phyloP scores from a whole-genome alignment of 768 basidiomycete species.

The Hemileccinum rubropunctum region DNA sequence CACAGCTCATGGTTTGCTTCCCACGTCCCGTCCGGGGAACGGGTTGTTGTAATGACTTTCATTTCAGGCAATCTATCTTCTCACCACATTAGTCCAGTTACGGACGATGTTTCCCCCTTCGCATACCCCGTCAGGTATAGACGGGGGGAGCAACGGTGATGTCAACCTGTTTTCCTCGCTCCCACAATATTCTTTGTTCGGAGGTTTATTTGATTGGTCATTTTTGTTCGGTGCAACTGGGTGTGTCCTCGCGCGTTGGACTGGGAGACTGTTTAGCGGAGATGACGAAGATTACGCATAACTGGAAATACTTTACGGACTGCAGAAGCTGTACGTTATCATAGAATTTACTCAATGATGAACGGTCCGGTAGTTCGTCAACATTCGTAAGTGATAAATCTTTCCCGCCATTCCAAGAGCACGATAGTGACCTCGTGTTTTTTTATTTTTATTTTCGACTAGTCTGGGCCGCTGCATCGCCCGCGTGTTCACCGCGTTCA shows the following conservation, averaged over 20 bases:
- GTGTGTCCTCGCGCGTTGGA: conserved; percentile 55
- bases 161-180: conserved; percentile 68
- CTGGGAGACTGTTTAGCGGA: conserved; percentile 32
- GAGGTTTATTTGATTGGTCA: conserved; percentile 68
- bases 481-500: neutral
- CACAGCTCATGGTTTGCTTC: conserved; percentile 73
- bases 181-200: conserved; percentile 72
- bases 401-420: neutral
- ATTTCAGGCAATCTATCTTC: conserved; percentile 72
- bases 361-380: neutral
- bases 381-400: neutral
- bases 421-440: neutral
- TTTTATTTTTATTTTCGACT: neutral
- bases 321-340: conserved; percentile 4
- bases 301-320: neutral
- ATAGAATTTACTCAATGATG: neutral
- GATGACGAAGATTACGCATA: conserved; percentile 15
- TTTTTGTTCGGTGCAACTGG: conserved; percentile 59
- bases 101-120: conserved; percentile 75
- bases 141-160: conserved; percentile 7
- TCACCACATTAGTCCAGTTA: conserved; percentile 80
- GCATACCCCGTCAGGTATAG: conserved; percentile 16
- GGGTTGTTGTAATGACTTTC: neutral
- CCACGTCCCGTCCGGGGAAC: conserved; percentile 7
- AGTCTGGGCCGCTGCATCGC: neutral